A percentile compares a stretch with the other conserved stretches of the same genome.
These are phyloP conservation scores for Hypoxylon sp. DNA, from an alignment of 2,329 filamentous ascomycete species.

Conservation along the genomic window DNA sequence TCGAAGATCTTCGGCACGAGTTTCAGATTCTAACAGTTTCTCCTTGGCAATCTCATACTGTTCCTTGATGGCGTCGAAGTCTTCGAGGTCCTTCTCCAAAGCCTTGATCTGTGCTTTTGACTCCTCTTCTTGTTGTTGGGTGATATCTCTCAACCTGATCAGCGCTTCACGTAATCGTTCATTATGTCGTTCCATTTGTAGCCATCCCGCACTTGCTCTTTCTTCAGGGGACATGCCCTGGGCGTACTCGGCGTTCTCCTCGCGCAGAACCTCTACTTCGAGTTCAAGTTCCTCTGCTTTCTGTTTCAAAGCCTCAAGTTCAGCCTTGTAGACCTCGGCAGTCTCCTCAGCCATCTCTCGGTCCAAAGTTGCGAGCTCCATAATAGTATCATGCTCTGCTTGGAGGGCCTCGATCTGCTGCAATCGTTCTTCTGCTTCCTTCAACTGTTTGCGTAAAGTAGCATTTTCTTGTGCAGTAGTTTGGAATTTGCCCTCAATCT, in stretches of 20 bases:
- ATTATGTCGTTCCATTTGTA: constrained; percentile 92
- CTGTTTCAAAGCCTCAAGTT: constrained; percentile 81
- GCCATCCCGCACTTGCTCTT: constrained; percentile 85
- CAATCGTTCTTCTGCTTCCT: constrained; percentile 78
- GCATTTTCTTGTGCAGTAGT: constrained; percentile 83
- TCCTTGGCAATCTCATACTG: constrained; percentile 79
- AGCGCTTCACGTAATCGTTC: constrained; percentile 89
- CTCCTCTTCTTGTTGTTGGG: constrained; percentile 85
- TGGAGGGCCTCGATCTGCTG: constrained; percentile 79
- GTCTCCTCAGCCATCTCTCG: constrained; percentile 97
- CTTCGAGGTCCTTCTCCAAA: constrained; percentile 79
- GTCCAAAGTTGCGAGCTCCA: constrained; percentile 91
- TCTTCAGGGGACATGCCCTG: constrained; percentile 92
- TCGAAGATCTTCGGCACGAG: constrained; percentile 84
- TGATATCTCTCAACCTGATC: constrained; percentile 85
- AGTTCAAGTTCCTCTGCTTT: constrained; percentile 87
- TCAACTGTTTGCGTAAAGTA: constrained; percentile 81
- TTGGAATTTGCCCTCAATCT: constrained; percentile 89
- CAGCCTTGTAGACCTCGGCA: constrained; percentile 83
- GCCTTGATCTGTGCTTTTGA: constrained; percentile 80
- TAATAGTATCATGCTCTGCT: constrained; percentile 84
- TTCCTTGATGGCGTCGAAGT: constrained; percentile 74
- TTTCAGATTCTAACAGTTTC: constrained; percentile 78
- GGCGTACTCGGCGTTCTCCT: constrained; percentile 87
- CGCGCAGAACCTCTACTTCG: constrained; percentile 86